Evolutionary conservation across 768 basidiomycete species (phyloP), one percentile per base, ranked within the genome.

Genomic region (Phylloporus sp.): DNA sequence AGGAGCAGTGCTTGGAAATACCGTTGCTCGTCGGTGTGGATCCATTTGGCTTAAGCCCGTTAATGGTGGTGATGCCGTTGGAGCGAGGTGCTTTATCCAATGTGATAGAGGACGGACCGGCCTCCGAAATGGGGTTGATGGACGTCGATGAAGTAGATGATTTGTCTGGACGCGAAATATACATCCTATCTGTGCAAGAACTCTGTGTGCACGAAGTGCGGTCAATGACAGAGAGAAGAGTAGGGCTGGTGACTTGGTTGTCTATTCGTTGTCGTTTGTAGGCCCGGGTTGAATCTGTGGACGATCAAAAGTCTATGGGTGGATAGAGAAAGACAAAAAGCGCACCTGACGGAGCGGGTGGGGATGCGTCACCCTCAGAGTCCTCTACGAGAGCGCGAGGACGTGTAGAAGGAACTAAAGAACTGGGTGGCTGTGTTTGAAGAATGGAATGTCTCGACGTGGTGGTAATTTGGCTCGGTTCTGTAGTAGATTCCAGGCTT

Each of bases 181-280:
- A 71, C 80, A 82, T 82, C 50, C 64, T 72, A 57, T 63, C 67
- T 52, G 63, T 55, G 40, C 65, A 46, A 46, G 61, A 56, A 57
- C 54, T 53, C 50, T 64, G 53, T 51, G 59, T 50, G 58, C 42
- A 44, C 40, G 59, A 52, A 43, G 44, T 50, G 46, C 55, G 49
- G 52, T 61, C 53, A 27, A 53, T 31, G 35, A 54, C 31, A 37
- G 60, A 46, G 40, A 57, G 55, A 44, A 60, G 58, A 49, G 61
- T 56, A 34, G 68, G 49, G 58, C 60, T 49, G 64, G 61, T 62
- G 60, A 53, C 48, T 63, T 60, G 55, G 55, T 58, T 72, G 59
- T 75, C 73, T 60, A 77, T 71, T 67, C 84, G 77, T 72, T 82
- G 82, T 74, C 84, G 76, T 74, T 86, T 86, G 69, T 76, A 76